phyloP scores from a whole-genome alignment of 768 basidiomycete species.

The Suillus fuscotomentosus region DNA sequence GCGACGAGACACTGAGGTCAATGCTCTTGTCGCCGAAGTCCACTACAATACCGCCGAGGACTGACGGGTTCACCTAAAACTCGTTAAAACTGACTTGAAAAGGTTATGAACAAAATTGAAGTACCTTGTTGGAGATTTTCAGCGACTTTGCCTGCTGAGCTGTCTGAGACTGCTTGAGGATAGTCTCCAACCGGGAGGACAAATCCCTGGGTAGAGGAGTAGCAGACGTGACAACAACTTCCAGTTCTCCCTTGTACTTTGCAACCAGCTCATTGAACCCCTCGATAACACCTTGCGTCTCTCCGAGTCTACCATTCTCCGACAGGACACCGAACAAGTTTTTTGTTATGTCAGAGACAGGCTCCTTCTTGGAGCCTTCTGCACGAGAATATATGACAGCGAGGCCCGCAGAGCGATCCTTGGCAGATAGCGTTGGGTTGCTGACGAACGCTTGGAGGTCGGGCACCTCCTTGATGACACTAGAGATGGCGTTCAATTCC shows the following conservation, averaged over 20 bases:
- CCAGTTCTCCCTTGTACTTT: constrained; percentile 89
- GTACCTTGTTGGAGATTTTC: constrained; percentile 89
- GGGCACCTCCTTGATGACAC: constrained; percentile 63
- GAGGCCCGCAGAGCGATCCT: constrained; percentile 73
- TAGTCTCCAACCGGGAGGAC: constrained; percentile 74
- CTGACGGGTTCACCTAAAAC: constrained; percentile 80
- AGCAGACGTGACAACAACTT: constrained; percentile 89
- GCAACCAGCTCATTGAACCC: constrained; percentile 90
- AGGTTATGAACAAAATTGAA: constrained; percentile 15
- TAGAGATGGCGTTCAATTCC: constrained; percentile 73
- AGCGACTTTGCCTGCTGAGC: constrained; percentile 86
- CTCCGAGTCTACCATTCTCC: constrained; percentile 64
- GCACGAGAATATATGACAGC: constrained; percentile 63
- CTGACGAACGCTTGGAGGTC: constrained; percentile 70
- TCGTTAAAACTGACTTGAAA: constrained; percentile 6
- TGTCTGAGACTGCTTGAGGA: constrained; percentile 83
- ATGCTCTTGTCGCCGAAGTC: constrained; percentile 99
- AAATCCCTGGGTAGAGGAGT: constrained; percentile 75
- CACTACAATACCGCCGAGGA: constrained; percentile 90
- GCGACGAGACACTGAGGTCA: constrained; percentile 91
- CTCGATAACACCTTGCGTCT: constrained; percentile 83
- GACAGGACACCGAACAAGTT: constrained; percentile 82
- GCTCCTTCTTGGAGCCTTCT: constrained; percentile 70
- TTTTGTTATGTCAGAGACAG: constrained; percentile 84
- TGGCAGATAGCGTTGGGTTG: constrained; percentile 88